These are phyloP conservation scores for Purshia tridentata DNA, from an alignment of 306 rosid species.

Conservation along the genomic window DNA sequence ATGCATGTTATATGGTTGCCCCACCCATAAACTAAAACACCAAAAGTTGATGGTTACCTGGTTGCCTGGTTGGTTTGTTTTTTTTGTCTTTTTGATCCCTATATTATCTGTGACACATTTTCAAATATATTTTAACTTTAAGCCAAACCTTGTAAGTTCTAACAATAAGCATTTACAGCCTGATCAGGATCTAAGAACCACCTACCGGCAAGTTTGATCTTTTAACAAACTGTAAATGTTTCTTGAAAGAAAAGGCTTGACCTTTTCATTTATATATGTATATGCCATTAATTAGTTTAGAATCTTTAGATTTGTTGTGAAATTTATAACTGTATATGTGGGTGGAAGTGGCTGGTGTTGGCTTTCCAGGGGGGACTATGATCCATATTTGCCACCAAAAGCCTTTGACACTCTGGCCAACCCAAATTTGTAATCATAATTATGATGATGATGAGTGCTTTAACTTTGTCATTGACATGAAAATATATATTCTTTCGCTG, in stretches of 20 bases:
- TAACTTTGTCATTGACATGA: slow-evolving; percentile 33
- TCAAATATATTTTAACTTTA: not conserved
- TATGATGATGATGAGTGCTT: slow-evolving; percentile 37
- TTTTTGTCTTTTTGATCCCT: slow-evolving; percentile 17
- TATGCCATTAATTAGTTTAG: slow-evolving; percentile 18
- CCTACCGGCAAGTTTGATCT: slow-evolving; percentile 34
- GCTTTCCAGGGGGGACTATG: slow-evolving; percentile 27
- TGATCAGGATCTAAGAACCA: slow-evolving; percentile 19
- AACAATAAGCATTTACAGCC: slow-evolving; percentile 23
- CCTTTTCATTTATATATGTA: not conserved
- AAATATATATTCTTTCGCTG: slow-evolving; percentile 27
- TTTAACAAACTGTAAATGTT: slow-evolving; percentile 34
- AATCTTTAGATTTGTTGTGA: slow-evolving; percentile 24
- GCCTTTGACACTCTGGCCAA: slow-evolving; percentile 30
- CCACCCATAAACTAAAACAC: slow-evolving; percentile 35
- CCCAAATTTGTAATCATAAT: slow-evolving; percentile 28
- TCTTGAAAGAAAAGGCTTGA: slow-evolving; percentile 49
- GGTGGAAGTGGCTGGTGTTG: slow-evolving; percentile 19
- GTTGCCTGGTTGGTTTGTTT: too few species aligned
- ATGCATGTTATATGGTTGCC: slow-evolving; percentile 30
- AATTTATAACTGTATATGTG: slow-evolving; percentile 17
- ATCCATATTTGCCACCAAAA: slow-evolving; percentile 6
- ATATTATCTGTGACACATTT: not conserved
- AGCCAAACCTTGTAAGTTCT: not conserved
- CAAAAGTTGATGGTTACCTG: slow-evolving; percentile 9